Base-by-base conservation (phyloP, 1,139 yeast genomes). In the Zygosaccharomyces pseudobailii region DNA sequence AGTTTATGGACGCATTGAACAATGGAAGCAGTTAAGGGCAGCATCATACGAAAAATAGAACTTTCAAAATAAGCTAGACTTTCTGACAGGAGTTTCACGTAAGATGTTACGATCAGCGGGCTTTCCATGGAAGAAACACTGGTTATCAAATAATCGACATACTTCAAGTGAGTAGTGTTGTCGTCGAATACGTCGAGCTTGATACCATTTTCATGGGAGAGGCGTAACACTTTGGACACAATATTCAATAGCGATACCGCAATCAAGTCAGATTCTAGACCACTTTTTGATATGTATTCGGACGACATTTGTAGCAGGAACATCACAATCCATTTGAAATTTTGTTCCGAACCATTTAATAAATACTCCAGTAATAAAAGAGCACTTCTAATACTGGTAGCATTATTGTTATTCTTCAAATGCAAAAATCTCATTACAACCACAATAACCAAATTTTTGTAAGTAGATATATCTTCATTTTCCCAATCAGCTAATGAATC, bases 381-480 rank as follows among this genome's bases (percentile, higher is more conserved):
- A 2, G 65, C 57, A 40, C 69, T 61, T 30, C 67, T 61, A n/a
- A 69, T 62, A 33, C 71, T 63, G 25, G 53, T 62, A 0, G 70
- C 62, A 42, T 66, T 61, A 8, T 47, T 47, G 42, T 65, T 66
- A 36, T 62, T 48, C 40, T 57, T 49, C 5, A 55, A 50, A 3
- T 58, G 54, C 39, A 82, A 58, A 46, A 80, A 79, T 43, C 71
- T 76, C 42, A 72, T 66, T n/a, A 82, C 55, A 2, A 78, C 65
- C 34, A 71, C 68, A 17, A 81, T 55, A 0, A 80, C 58, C 32
- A 84, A 69, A 5, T 80, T 75, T 54, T 82, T 81, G 60, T 84
- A 84, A 0, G 86, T 81, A 0, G 87, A 79, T 5, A 80, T 71
- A 47, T 77, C 79, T 50, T 69, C 68, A 40, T 75, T 71, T 44